Percentiles rank a stretch among this genome's conserved stretches.
phyloP scores from a whole-genome alignment of 1,284 basidiomycete species.

The Boletus sp. region DNA sequence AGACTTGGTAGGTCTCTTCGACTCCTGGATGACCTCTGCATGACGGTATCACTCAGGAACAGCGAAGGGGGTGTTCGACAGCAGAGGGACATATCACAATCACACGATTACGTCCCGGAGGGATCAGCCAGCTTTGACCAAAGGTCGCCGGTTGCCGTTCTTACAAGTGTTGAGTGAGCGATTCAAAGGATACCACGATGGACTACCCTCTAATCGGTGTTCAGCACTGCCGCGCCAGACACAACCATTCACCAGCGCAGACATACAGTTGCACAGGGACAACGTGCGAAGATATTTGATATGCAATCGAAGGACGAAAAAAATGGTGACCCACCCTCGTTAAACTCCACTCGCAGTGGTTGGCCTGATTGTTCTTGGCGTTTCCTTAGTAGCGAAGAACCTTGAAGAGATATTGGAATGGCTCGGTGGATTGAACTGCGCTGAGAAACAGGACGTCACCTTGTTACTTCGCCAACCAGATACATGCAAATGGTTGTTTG shows the following conservation, averaged over 20 bases:
- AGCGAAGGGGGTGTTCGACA: not conserved
- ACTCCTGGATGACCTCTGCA: not conserved
- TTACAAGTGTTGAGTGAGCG: not conserved
- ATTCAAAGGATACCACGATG: not conserved
- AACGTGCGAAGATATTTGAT: not conserved
- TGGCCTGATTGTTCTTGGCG: not conserved
- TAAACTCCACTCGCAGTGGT: not conserved
- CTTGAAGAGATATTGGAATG: not conserved
- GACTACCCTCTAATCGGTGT: not conserved
- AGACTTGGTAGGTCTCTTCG: not conserved
- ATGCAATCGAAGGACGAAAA: not conserved
- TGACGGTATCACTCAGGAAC: not conserved
- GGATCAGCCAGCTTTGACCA: not conserved
- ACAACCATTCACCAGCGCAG: not conserved
- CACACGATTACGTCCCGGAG: not conserved
- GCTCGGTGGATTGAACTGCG: conserved; percentile 1
- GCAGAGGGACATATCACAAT: not conserved
- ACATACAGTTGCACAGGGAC: not conserved
- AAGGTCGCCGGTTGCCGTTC: not conserved
- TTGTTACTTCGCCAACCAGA: not conserved
- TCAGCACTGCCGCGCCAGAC: not conserved
- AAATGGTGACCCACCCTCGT: not conserved
- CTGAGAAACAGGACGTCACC: not conserved
- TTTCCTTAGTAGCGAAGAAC: not conserved
- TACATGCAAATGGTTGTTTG: not conserved